Conservation (phyloP, 305 asterid species). For the Euphrasia arctica region DNA sequence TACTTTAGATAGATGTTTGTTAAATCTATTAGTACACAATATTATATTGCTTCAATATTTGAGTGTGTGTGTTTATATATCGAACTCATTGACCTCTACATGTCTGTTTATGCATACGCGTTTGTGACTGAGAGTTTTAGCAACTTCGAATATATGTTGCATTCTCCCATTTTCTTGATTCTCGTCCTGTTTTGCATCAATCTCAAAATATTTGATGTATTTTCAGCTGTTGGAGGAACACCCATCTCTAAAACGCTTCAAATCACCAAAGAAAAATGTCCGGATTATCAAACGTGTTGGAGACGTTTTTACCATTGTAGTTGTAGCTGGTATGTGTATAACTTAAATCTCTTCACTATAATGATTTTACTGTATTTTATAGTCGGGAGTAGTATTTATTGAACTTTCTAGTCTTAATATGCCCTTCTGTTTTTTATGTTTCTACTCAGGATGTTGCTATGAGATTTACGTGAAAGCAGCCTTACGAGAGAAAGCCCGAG, state of each 20-base stretch:
- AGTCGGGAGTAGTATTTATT: no score
- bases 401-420: slow-evolving; percentile 1
- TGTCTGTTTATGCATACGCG: no score
- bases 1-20: no score
- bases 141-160: no score
- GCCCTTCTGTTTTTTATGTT: not conserved
- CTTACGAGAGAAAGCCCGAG: slow-evolving; percentile 36
- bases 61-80: no score
- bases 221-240: slow-evolving; percentile 72
- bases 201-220: slow-evolving; percentile 16
- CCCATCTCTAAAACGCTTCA: slow-evolving; percentile 57
- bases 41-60: no score
- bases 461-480: slow-evolving; percentile 42
- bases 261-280: slow-evolving; percentile 61
- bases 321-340: slow-evolving; percentile 59
- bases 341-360: not conserved
- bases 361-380: not conserved
- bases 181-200: not conserved
- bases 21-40: no score
- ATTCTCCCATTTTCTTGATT: no score
- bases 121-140: no score
- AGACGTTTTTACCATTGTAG: slow-evolving; percentile 57
- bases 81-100: no score
- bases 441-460: slow-evolving; percentile 42
- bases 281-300: slow-evolving; percentile 52